phyloP scores from a whole-genome alignment of 306 rosid genomes.

The Senna tora region DNA sequence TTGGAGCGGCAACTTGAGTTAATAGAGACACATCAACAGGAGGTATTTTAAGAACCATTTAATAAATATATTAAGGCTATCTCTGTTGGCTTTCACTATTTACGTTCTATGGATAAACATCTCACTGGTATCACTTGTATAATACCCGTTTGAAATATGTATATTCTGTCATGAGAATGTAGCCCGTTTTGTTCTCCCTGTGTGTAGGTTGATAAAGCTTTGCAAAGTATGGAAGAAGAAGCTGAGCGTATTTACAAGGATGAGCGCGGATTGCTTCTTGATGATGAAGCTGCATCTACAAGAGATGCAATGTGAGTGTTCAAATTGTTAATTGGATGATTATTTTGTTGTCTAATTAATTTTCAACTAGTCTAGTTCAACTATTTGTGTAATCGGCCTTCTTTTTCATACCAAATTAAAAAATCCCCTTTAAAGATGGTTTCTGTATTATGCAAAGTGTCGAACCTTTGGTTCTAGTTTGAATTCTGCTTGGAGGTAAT shows the following conservation, averaged over 20 bases:
- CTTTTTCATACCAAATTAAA: not conserved
- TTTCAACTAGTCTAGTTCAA: conserved; percentile 1
- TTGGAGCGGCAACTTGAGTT: conserved; percentile 93
- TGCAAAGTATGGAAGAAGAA: conserved; percentile 89
- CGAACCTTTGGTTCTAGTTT: not conserved
- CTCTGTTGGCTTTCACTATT: not conserved
- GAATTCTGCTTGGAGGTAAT: not conserved
- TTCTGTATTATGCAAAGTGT: not conserved
- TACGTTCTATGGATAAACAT: not conserved
- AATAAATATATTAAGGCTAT: not conserved
- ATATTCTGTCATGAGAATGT: not conserved
- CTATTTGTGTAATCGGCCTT: not conserved
- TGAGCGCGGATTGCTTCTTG: conserved; percentile 80
- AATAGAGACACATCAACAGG: conserved; percentile 92
- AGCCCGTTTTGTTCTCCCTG: conserved; percentile 3
- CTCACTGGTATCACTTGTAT: not conserved
- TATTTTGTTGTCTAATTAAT: conserved; percentile 4
- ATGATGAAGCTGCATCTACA: conserved; percentile 94
- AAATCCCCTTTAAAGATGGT: not conserved
- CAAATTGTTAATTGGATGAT: not conserved
- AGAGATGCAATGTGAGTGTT: conserved; percentile 93
- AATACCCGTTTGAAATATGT: conserved; percentile 6
- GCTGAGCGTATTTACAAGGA: conserved; percentile 93
- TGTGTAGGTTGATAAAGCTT: conserved; percentile 86
- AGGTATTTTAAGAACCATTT: conserved; percentile 56